Evolutionary conservation across 768 basidiomycete species (phyloP), one percentile per base, ranked within the genome.

Genomic region (Mrakia frigida): DNA sequence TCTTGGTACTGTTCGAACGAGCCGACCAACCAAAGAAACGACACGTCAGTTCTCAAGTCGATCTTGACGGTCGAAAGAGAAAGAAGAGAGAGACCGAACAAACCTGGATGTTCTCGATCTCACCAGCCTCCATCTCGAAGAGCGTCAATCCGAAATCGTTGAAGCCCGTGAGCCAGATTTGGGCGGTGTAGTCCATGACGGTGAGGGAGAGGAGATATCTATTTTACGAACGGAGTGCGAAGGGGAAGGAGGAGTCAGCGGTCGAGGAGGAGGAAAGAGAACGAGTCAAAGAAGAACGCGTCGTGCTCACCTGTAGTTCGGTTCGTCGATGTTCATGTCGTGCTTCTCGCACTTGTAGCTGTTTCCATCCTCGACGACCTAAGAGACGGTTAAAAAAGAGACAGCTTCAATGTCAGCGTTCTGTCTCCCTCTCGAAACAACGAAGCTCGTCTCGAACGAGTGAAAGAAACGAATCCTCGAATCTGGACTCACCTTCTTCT

Each of bases 261-360:
- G 25, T 46, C 41, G 67, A 50, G 39, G 3, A 69, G 11, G 7
- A 43, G 16, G 28, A 18, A 69, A 13, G 63, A 13, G 31, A 35
- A 18, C 63, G 14, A 16, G n/a, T n/a, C n/a, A 65, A 35, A 33
- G 28, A 61, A 31, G 28, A 52, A 18, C 16, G 23, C 11, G 41
- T 35, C 23, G 5, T 6, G 85, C 88, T 78, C 79, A 95, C 95
- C 95, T 87, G 82, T 94, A 87, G 79, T 92, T 88, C 3, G 96
- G 94, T 41, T 86, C 85, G 1, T 87, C 85, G 80, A 87, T 91
- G 35, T 83, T 87, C 82, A 87, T 88, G 70, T 91, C 88, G 82
- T 97, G 98, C 83, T 94, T 97, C 82, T 98, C 97, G 83, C 97
- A 98, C 63, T 88, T 85, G 93, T 93, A 98, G 9, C 85, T 86